Percentiles rank a stretch among this genome's conserved stretches.
These are phyloP conservation scores for Colletotrichum zoysiae DNA, from an alignment of 2,329 filamentous ascomycete species.

Conservation along the genomic window DNA sequence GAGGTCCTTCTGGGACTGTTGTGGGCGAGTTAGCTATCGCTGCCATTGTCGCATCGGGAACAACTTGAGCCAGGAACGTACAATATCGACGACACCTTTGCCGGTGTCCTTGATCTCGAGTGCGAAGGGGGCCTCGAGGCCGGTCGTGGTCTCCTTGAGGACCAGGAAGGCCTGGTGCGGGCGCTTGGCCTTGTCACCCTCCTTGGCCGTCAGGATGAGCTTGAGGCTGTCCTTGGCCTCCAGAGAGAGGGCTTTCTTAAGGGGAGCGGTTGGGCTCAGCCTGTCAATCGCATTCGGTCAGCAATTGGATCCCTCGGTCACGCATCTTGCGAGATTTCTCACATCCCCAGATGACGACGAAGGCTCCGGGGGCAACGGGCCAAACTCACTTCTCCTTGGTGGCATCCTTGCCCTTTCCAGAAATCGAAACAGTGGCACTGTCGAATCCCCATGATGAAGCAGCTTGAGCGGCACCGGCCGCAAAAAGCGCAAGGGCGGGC, in stretches of 20 bases:
- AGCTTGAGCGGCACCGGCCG: slow-evolving; percentile 64
- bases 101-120: slow-evolving; percentile 88
- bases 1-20: slow-evolving; percentile 87
- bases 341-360: slow-evolving; percentile 1
- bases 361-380: slow-evolving; percentile 42
- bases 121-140: slow-evolving; percentile 88
- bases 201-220: slow-evolving; percentile 83
- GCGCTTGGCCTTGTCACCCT: slow-evolving; percentile 81
- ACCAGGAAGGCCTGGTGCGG: slow-evolving; percentile 96
- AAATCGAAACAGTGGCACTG: slow-evolving; percentile 76
- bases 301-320: slow-evolving; percentile 15
- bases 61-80: slow-evolving; percentile 60
- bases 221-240: slow-evolving; percentile 81
- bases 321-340: slow-evolving; percentile 41
- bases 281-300: slow-evolving; percentile 54
- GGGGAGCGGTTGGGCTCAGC: slow-evolving; percentile 68
- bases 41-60: background rate
- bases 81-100: slow-evolving; percentile 86
- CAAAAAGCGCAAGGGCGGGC: slow-evolving; percentile 60
- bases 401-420: slow-evolving; percentile 73
- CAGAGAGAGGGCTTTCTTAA: slow-evolving; percentile 74
- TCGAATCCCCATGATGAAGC: slow-evolving; percentile 78
- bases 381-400: slow-evolving; percentile 75
- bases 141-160: slow-evolving; percentile 77
- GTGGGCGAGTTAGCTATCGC: slow-evolving; percentile 44